Percentiles rank a stretch among this genome's conserved stretches.
These are phyloP conservation scores for Leishmania amazonensis DNA, from an alignment of 208 protist genomes.

Conservation along the genomic window DNA sequence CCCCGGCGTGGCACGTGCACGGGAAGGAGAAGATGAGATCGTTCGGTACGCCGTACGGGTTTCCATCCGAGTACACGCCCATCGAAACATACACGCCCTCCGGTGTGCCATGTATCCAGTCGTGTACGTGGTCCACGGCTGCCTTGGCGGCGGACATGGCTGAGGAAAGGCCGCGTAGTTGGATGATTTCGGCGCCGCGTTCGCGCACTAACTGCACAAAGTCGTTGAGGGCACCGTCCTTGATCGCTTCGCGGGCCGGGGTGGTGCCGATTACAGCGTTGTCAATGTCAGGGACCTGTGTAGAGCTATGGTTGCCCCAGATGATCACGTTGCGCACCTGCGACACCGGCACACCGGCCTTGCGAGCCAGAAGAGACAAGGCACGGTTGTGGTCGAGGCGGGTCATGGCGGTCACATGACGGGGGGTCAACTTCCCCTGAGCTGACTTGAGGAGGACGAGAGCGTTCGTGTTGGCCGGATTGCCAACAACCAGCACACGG, in stretches of 20 bases:
- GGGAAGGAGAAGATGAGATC: slow-evolving; percentile 96
- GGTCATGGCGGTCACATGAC: slow-evolving; percentile 96
- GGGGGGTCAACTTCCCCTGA: slow-evolving; percentile 65
- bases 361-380: slow-evolving; percentile 80
- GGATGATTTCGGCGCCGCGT: slow-evolving; percentile 94
- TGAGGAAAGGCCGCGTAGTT: slow-evolving; percentile 78
- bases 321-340: slow-evolving; percentile 93
- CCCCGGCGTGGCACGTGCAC: slow-evolving; percentile 80
- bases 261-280: slow-evolving; percentile 68
- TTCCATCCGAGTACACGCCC: slow-evolving; percentile 91
- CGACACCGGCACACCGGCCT: slow-evolving; percentile 54
- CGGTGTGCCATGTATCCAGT: slow-evolving; percentile 71
- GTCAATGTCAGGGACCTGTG: slow-evolving; percentile 93
- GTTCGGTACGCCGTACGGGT: slow-evolving; percentile 87
- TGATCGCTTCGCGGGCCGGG: slow-evolving; percentile 53
- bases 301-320: slow-evolving; percentile 97
- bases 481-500: slow-evolving; percentile 94
- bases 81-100: slow-evolving; percentile 89
- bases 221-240: slow-evolving; percentile 69
- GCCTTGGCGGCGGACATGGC: slow-evolving; percentile 95
- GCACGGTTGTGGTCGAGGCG: slow-evolving; percentile 97
- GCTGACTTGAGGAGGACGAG: slow-evolving; percentile 90
- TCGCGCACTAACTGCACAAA: slow-evolving; percentile 92
- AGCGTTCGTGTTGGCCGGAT: slow-evolving; percentile 98
- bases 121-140: slow-evolving; percentile 68